Evolutionary conservation across 345 rosid genomes (phyloP).

Genomic region (Carallia pectinifolia): DNA sequence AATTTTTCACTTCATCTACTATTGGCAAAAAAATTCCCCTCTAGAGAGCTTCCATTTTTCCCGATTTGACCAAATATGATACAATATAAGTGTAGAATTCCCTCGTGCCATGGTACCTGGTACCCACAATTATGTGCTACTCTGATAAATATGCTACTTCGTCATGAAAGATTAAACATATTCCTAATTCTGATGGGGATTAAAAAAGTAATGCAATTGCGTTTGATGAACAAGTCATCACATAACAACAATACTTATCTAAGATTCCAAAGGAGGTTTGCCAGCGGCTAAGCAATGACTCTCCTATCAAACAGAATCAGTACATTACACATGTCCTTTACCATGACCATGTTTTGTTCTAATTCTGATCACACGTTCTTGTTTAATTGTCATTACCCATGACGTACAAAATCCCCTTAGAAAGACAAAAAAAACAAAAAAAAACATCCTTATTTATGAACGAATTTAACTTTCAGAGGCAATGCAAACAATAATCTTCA

Average conservation of each 20-base stretch:
- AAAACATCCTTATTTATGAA: background rate
- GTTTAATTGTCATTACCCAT: background rate
- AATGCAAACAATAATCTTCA: background rate
- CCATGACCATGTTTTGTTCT: too few relatives aligned
- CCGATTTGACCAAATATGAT: conserved; percentile 13
- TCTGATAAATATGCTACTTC: background rate
- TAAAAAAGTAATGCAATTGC: conserved; percentile 2
- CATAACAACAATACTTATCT: conserved; percentile 17
- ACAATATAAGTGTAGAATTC: background rate
- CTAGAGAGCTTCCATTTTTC: conserved; percentile 11
- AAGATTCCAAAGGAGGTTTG: background rate
- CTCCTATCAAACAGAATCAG: too few relatives aligned
- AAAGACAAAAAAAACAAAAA: too few relatives aligned
- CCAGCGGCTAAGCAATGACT: background rate
- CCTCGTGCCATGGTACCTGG: conserved; percentile 4
- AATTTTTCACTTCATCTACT: background rate
- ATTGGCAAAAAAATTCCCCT: background rate
- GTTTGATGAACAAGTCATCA: background rate
- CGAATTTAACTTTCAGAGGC: background rate
- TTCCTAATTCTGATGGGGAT: conserved; percentile 16
- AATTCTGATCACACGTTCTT: too few relatives aligned
- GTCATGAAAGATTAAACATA: conserved; percentile 17
- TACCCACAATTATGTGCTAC: conserved; percentile 8
- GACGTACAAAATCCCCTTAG: background rate
- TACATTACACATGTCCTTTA: too few relatives aligned